Evolutionary conservation across 78 protist species (phyloP).

Genomic region (Dictyostelium capitatum): DNA sequence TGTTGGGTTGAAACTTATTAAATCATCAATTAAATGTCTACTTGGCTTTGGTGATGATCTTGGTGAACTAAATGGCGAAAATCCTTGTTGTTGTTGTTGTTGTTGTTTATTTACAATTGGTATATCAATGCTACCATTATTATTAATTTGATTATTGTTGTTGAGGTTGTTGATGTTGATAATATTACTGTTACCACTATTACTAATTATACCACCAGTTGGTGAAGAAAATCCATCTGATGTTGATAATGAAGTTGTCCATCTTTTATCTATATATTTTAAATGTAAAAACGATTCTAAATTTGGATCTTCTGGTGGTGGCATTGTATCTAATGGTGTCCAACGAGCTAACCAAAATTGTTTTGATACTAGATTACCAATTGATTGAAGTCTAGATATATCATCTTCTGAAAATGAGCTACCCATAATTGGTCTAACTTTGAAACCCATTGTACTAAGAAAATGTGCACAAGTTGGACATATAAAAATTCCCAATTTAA

Average conservation of each 20-base stretch:
- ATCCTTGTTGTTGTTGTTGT: constrained; percentile 24
- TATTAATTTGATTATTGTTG: background rate
- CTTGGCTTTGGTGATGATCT: constrained; percentile 65
- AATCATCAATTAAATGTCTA: constrained; percentile 57
- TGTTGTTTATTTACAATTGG: constrained; percentile 32
- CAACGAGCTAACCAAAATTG: constrained; percentile 79
- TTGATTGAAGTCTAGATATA: constrained; percentile 59
- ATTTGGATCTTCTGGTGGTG: constrained; percentile 67
- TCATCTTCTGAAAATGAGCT: constrained; percentile 67
- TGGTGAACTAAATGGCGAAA: constrained; percentile 72
- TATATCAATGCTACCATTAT: background rate
- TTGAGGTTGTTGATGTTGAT: background rate
- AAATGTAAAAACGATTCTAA: constrained; percentile 49
- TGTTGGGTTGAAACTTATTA: background rate
- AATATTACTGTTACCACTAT: constrained; percentile 20
- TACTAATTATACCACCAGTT: background rate
- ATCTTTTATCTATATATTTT: constrained; percentile 76
- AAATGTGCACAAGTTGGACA: constrained; percentile 81
- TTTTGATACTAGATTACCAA: constrained; percentile 74
- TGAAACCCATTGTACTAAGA: constrained; percentile 34
- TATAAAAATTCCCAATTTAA: constrained; percentile 60
- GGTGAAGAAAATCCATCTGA: constrained; percentile 33
- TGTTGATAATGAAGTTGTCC: constrained; percentile 39
- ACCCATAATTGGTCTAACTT: constrained; percentile 74
- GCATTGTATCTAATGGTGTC: constrained; percentile 63